Evolutionary conservation across 106 monocot species (phyloP).

Genomic region (Dendrobium catenatum): DNA sequence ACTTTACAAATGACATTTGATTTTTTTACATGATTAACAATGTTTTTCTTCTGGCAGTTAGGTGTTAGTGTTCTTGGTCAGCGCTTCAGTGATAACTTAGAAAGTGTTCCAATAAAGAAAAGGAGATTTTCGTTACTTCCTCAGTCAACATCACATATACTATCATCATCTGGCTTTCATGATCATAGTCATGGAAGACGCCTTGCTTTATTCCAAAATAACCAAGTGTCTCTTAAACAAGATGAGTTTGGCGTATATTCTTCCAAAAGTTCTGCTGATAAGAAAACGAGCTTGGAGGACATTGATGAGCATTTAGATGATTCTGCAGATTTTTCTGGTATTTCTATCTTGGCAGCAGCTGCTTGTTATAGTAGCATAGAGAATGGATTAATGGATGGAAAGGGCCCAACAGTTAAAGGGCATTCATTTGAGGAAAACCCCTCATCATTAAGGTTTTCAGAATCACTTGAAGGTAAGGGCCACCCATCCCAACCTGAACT

Average conservation of each 20-base stretch:
- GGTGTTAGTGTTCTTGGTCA: constrained; percentile 79
- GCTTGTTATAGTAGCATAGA: constrained; percentile 52
- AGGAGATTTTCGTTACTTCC: constrained; percentile 47
- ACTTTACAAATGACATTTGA: neutral
- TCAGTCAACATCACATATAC: constrained; percentile 34
- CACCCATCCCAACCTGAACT: neutral
- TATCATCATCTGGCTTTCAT: constrained; percentile 16
- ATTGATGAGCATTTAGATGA: neutral
- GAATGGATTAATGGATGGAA: constrained; percentile 11
- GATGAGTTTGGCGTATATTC: constrained; percentile 4
- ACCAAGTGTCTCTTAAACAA: constrained; percentile 10
- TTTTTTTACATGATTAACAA: constrained; percentile 8
- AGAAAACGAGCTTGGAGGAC: constrained; percentile 2
- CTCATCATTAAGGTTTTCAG: neutral
- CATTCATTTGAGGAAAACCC: constrained; percentile 17
- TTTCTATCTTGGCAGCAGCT: constrained; percentile 85
- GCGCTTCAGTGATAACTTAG: constrained; percentile 57
- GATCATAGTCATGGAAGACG: neutral
- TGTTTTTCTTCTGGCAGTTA: constrained; percentile 44
- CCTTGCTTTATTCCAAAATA: constrained; percentile 5
- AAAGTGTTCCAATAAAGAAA: constrained; percentile 87
- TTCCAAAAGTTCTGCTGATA: neutral
- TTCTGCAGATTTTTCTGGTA: constrained; percentile 62
- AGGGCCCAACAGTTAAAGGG: constrained; percentile 8
- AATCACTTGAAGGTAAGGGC: constrained; percentile 7